Conservation (phyloP, 2,329 filamentous ascomycete genomes). For the Sclerotinia spermophila region DNA sequence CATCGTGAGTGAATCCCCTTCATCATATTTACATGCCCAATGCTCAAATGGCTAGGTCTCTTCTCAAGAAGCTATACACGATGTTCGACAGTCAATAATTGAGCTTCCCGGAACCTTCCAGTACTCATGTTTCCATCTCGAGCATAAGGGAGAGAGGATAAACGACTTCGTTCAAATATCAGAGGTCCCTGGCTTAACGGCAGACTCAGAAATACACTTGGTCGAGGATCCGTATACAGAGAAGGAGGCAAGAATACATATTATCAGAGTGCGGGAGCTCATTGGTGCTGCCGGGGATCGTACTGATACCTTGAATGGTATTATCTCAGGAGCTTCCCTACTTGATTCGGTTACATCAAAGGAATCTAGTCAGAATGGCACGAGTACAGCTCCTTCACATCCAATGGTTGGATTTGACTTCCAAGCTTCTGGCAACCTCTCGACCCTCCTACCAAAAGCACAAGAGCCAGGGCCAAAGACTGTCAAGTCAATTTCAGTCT, state of each 20-base stretch:
- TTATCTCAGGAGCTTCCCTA: constrained; percentile 79
- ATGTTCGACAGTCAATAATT: constrained; percentile 94
- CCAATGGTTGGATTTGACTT: constrained; percentile 74
- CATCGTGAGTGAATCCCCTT: constrained; percentile 57
- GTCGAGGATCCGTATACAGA: constrained; percentile 97
- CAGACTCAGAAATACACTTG: constrained; percentile 74
- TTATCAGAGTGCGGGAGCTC: constrained; percentile 85
- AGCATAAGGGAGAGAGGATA: constrained; percentile 81
- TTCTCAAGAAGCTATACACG: constrained; percentile 92
- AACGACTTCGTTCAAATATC: constrained; percentile 94
- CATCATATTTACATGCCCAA: constrained; percentile 5
- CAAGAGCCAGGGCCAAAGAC: constrained; percentile 77
- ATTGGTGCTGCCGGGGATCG: constrained; percentile 89
- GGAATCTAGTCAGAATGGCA: constrained; percentile 39
- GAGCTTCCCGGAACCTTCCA: constrained; percentile 90
- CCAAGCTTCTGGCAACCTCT: constrained; percentile 61
- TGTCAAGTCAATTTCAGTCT: constrained; percentile 82
- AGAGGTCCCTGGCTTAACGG: constrained; percentile 75
- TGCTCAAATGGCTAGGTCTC: constrained; percentile 61
- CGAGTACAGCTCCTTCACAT: constrained; percentile 44
- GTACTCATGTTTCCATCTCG: constrained; percentile 98
- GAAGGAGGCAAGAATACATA: constrained; percentile 93
- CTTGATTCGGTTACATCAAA: constrained; percentile 66
- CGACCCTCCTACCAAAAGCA: constrained; percentile 65
- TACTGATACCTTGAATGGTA: constrained; percentile 80